Evolutionary conservation across 495 filamentous ascomycete genomes (phyloP), one percentile per base, ranked within the genome.

Genomic region (Copromyces sp.): DNA sequence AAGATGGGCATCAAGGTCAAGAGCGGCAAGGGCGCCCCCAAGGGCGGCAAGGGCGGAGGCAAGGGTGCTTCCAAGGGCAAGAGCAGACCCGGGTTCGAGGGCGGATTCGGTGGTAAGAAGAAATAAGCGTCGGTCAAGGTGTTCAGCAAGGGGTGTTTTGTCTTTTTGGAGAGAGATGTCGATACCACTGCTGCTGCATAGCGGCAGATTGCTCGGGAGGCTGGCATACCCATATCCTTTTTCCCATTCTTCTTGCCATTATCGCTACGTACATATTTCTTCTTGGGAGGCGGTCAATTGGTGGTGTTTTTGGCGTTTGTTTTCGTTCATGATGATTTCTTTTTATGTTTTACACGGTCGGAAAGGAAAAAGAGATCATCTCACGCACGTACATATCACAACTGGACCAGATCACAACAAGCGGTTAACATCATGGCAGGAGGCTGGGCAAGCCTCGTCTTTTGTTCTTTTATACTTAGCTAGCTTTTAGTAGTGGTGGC

Each of bases 21-120:
- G 81, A 37, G 29, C 29, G 53, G 53, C 14, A 89, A 89, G 81
- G 85, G 84, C 61, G 89, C 88, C 77, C 61, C 76, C 74, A 85
- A 87, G 79, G 90, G 47, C 24, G 47, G 88, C 72, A 89, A 88
- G 81, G 14, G 53, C 29, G 53, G 53, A 65, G 89, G 89, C 80
- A 85, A 84, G 59, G 89, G 89, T 77, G 68, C 77, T 74, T 81
- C 73, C 37, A 86, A 86, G 75, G 87, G 87, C 75, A 87, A 91
- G 82, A 85, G 83, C 38, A 79, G 92, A 74, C 91, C 95, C 5
- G 95, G 95, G 5, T 97, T 97, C 79, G 96, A 98, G 82, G 95
- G 95, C n/a, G 91, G 90, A 75, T 94, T 97, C 80, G 93, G 91
- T 77, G 85, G 83, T 11, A 81, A 80, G 70, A 82, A 78, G 76